Conservation (phyloP, 2,329 filamentous ascomycete genomes). For the Lasiodiplodia theobromae region DNA sequence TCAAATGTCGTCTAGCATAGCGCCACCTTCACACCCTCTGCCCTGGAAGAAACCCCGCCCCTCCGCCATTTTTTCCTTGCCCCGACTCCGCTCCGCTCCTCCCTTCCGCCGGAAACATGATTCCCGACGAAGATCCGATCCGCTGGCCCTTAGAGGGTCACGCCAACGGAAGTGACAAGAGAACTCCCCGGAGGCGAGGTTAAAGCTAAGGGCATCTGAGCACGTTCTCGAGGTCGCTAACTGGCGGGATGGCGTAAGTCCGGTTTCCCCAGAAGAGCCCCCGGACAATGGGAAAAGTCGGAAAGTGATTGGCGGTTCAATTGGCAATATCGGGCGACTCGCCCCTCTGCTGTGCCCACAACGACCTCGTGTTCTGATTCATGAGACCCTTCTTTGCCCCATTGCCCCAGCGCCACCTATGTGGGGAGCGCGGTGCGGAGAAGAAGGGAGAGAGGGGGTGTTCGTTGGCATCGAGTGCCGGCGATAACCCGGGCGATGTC, state of each 20-base stretch:
- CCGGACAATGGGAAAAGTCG: not conserved
- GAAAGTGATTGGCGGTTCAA: not conserved
- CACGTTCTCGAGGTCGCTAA: not conserved
- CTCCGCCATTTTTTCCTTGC: not conserved
- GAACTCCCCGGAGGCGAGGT: slow-evolving; percentile 3
- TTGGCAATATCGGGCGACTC: not conserved
- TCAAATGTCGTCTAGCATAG: not conserved
- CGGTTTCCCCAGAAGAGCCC: not conserved
- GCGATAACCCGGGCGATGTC: not conserved
- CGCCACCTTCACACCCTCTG: not conserved
- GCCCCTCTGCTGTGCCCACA: not conserved
- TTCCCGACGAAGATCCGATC: slow-evolving; percentile 23
- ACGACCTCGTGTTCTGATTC: not conserved
- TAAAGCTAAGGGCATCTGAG: too few species aligned
- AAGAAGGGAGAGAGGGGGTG: not conserved
- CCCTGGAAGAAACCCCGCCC: not conserved
- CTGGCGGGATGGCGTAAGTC: slow-evolving; percentile 1
- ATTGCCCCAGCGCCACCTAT: not conserved
- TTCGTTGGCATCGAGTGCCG: not conserved
- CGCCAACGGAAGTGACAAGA: not conserved
- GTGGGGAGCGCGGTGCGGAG: not conserved
- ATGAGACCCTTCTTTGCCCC: slow-evolving; percentile 5
- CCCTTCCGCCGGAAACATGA: not conserved
- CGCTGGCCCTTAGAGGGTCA: not conserved
- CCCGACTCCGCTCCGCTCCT: not conserved